These are phyloP conservation scores for Boechera divaricarpa DNA, from an alignment of 345 rosid species.

Conservation along the genomic window DNA sequence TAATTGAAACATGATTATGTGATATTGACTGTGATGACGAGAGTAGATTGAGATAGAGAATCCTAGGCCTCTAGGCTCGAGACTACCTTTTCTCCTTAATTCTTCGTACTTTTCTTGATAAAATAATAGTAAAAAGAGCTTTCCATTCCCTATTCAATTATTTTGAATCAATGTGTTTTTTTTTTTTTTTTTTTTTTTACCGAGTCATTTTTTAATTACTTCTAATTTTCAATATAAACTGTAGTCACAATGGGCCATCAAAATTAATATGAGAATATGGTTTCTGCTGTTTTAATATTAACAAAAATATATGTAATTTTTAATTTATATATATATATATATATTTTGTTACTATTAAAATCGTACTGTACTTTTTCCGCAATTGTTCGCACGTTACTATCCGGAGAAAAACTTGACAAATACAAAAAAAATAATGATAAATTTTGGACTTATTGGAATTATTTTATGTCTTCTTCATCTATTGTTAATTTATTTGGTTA, in stretches of 20 bases:
- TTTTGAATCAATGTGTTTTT: not conserved
- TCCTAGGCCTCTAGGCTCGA: slow-evolving; percentile 33
- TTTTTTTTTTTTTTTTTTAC: not conserved
- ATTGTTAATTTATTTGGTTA: not conserved
- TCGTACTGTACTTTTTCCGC: too few relatives aligned
- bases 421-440: slow-evolving; percentile 24
- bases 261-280: not conserved
- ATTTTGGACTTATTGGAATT: slow-evolving; percentile 18
- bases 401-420: not conserved
- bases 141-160: not conserved
- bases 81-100: not conserved
- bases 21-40: slow-evolving; percentile 9
- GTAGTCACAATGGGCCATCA: not conserved
- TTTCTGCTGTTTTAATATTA: too few relatives aligned
- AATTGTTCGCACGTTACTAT: too few relatives aligned
- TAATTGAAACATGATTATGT: slow-evolving; percentile 23
- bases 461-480: slow-evolving; percentile 23
- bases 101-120: not conserved
- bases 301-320: too few relatives aligned
- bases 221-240: not conserved
- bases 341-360: too few relatives aligned
- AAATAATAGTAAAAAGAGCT: not conserved
- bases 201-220: not conserved
- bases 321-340: too few relatives aligned
- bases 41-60: slow-evolving; percentile 23